These are phyloP conservation scores for Pythium guiyangense DNA, from an alignment of 352 stramenopile species.

Conservation along the genomic window DNA sequence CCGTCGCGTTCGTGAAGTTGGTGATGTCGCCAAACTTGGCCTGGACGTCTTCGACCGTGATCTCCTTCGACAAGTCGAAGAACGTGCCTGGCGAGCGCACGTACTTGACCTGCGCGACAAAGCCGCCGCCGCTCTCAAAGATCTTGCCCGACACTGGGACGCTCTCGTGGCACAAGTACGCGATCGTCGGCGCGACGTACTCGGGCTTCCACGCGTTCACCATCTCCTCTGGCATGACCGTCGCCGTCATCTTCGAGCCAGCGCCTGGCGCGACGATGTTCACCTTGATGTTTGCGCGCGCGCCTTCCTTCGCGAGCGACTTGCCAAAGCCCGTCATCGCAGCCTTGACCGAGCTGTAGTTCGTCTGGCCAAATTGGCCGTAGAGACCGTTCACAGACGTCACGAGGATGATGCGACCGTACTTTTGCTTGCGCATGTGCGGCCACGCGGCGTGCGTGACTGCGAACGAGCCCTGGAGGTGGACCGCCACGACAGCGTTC, in stretches of 20 bases:
- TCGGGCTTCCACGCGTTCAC: conserved; percentile 86
- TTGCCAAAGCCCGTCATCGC: conserved; percentile 92
- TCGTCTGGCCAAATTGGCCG: conserved; percentile 89
- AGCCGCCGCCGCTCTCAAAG: conserved; percentile 85
- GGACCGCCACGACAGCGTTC: conserved; percentile 79
- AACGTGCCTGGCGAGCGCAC: conserved; percentile 62
- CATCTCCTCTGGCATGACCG: conserved; percentile 78
- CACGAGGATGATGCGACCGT: conserved; percentile 74
- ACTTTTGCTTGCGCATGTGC: conserved; percentile 87
- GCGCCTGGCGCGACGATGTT: conserved; percentile 86
- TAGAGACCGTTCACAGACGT: conserved; percentile 70
- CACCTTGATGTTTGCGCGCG: conserved; percentile 79
- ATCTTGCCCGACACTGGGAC: conserved; percentile 67
- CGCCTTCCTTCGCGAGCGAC: conserved; percentile 86
- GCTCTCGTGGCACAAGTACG: conserved; percentile 82
- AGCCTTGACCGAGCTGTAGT: conserved; percentile 89
- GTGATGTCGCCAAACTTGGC: conserved; percentile 72
- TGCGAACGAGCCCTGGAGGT: conserved; percentile 82
- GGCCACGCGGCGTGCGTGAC: conserved; percentile 86
- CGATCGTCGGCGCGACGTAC: conserved; percentile 85
- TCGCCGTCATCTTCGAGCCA: conserved; percentile 85
- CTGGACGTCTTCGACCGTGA: conserved; percentile 75
- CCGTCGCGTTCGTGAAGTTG: conserved; percentile 66
- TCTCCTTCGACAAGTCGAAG: conserved; percentile 65
- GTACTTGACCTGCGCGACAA: conserved; percentile 81